Conservation (phyloP, 208 protist genomes). For the Wallacemonas sp. region DNA sequence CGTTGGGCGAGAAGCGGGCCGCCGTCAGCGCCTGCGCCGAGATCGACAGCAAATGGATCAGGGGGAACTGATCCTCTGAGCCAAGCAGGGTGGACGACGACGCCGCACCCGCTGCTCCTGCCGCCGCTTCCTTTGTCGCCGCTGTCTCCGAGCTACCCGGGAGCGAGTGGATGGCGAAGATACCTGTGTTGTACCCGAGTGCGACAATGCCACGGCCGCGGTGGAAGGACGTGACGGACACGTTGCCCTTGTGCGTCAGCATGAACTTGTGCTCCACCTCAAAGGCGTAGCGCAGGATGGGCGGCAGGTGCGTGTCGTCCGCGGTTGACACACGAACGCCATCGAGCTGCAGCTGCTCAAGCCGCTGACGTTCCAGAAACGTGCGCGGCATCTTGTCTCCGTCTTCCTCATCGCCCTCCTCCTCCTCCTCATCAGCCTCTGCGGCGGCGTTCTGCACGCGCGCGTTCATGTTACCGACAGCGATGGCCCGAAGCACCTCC, state of each 20-base stretch:
- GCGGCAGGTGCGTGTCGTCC: slow-evolving; percentile 70
- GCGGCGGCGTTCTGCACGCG: slow-evolving; percentile 33
- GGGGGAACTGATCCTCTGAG: slow-evolving; percentile 32
- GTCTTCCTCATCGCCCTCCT: slow-evolving; percentile 41
- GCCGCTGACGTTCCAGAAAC: slow-evolving; percentile 75
- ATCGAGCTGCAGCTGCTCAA: slow-evolving; percentile 76
- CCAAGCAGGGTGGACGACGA: not conserved
- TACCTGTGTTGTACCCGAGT: slow-evolving; percentile 90
- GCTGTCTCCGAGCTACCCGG: slow-evolving; percentile 19
- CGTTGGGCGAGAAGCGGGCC: slow-evolving; percentile 78
- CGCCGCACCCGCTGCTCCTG: not conserved
- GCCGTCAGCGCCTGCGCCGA: slow-evolving; percentile 89
- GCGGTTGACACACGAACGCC: slow-evolving; percentile 77
- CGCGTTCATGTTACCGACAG: slow-evolving; percentile 61
- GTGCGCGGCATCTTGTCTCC: slow-evolving; percentile 56
- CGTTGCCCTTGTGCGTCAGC: slow-evolving; percentile 87
- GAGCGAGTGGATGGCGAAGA: slow-evolving; percentile 88
- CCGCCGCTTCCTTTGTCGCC: not conserved
- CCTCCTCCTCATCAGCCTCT: slow-evolving; percentile 32
- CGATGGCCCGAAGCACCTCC: slow-evolving; percentile 85
- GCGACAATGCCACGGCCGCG: slow-evolving; percentile 71
- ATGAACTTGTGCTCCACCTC: slow-evolving; percentile 87
- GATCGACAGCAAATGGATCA: slow-evolving; percentile 91
- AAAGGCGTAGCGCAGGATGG: slow-evolving; percentile 76
- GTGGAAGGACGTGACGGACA: slow-evolving; percentile 82